These are phyloP conservation scores for Backusella tuberculispora DNA, from an alignment of 192 early-diverging fungal species.

Conservation along the genomic window DNA sequence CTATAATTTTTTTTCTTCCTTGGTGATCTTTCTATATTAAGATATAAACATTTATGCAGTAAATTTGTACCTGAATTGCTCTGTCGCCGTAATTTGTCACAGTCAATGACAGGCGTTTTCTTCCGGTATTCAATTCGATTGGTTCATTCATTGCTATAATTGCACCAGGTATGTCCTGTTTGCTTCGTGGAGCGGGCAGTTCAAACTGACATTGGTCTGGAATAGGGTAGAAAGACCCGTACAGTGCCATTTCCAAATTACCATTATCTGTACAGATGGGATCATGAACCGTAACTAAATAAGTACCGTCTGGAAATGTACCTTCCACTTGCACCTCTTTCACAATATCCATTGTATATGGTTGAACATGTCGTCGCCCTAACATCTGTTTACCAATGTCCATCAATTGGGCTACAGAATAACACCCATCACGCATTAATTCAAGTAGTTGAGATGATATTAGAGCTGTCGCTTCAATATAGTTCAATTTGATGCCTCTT, in stretches of 20 bases:
- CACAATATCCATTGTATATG: conserved; percentile 69
- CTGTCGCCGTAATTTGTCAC: conserved; percentile 94
- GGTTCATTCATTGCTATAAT: conserved; percentile 62
- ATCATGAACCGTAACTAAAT: conserved; percentile 90
- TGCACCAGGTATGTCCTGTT: conserved; percentile 58
- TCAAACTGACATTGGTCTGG: conserved; percentile 63
- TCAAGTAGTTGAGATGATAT: conserved; percentile 85
- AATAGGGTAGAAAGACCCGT: conserved; percentile 85
- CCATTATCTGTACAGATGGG: conserved; percentile 84
- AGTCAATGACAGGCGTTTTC: conserved; percentile 64
- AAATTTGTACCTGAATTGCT: conserved; percentile 73
- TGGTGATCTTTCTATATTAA: conserved; percentile 1
- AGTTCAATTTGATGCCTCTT: conserved; percentile 85
- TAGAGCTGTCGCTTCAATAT: conserved; percentile 82
- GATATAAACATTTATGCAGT: conserved; percentile 9
- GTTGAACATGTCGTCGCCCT: conserved; percentile 81
- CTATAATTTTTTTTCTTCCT: conserved; percentile 2
- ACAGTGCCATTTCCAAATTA: conserved; percentile 79
- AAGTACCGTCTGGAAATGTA: conserved; percentile 89
- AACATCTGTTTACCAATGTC: conserved; percentile 83
- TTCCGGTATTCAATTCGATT: conserved; percentile 78
- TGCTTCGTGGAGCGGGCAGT: conserved; percentile 44
- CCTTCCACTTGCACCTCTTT: conserved; percentile 89
- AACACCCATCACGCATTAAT: conserved; percentile 86
- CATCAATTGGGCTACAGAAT: conserved; percentile 88